Base-by-base conservation (phyloP, 2,329 filamentous ascomycete species). In the Penicillium sp. region DNA sequence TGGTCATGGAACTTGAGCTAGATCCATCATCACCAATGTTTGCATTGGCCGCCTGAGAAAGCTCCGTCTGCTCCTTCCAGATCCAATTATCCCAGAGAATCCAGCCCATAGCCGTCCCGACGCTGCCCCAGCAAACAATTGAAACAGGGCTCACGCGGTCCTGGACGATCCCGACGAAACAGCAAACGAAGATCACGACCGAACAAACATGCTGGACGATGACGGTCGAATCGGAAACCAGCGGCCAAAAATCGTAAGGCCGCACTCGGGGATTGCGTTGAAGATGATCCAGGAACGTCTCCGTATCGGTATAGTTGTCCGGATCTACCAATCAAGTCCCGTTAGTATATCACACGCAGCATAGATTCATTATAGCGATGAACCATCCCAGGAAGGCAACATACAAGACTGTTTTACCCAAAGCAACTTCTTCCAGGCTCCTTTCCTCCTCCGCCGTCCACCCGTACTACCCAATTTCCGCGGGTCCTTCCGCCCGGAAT, bases 271-370 rank as follows among this genome's bases (percentile, higher is more conserved):
- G 93, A 72, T 99, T 99, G 46, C 92, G 86, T 74, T 99, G 93
- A 18, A 99, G 85, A 67, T 96, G 92, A 70, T 97, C 93, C 63
- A 99, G 87, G 67, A 99, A 99, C 1, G 94, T 97, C 57, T 90
- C 90, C 70, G 94, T 92, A 71, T 99, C 94, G 40, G 94, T 97
- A 72, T 97, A 97, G 74, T 99, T 99, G 74, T 99, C 94, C n/a
- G 94, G 92, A 70, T 95, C 90, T 92, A 51, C 18, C 33, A 37
- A 37, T 5, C 11, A 5, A 29, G 11, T 20, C 18, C 11, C 40
- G 35, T 50, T 9, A 48, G 37, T 43, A 41, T 22, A 6, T 23
- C 23, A 40, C 14, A 27, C 29, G n/a, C n/a, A n/a, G 4, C 8
- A 6, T 4, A 23, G 23, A 8, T 6, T 4, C 9, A 40, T 22